Evolutionary conservation across 768 basidiomycete genomes (phyloP).

Genomic region (Termitomyces sp.): DNA sequence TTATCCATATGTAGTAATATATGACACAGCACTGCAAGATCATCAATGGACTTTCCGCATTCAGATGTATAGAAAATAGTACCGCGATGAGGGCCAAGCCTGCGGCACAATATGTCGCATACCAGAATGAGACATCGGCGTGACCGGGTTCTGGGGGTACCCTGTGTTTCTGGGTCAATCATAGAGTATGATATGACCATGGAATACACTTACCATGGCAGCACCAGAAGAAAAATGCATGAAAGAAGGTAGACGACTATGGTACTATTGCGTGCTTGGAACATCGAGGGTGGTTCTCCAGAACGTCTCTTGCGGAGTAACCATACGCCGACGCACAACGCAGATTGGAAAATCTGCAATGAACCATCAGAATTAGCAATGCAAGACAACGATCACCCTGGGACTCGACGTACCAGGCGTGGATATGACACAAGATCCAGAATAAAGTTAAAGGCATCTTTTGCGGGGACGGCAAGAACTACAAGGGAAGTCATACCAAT

Average conservation of each 20-base stretch:
- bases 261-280: slow-evolving; percentile 22
- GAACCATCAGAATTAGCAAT: slow-evolving; percentile 22
- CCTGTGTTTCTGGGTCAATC: slow-evolving; percentile 14
- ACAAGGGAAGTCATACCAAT: slow-evolving; percentile 35
- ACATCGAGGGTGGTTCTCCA: slow-evolving; percentile 18
- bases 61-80: slow-evolving; percentile 3
- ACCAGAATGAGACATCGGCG: slow-evolving; percentile 36
- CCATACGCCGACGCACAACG: slow-evolving; percentile 28
- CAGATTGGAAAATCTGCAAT: slow-evolving; percentile 26
- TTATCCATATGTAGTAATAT: slow-evolving; percentile 40
- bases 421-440: slow-evolving; percentile 39
- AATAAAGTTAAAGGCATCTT: slow-evolving; percentile 35
- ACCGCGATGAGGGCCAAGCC: slow-evolving; percentile 24
- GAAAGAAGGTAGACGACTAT: slow-evolving; percentile 23
- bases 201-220: slow-evolving; percentile 25
- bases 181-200: background rate
- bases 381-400: slow-evolving; percentile 11
- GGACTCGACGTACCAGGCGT: slow-evolving; percentile 20
- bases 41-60: background rate
- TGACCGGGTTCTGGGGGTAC: slow-evolving; percentile 32
- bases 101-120: slow-evolving; percentile 34
- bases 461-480: slow-evolving; percentile 34
- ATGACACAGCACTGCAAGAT: slow-evolving; percentile 26
- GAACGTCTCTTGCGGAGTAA: slow-evolving; percentile 23
- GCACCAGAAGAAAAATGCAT: slow-evolving; percentile 26